Conservation (phyloP, 2,329 filamentous ascomycete species). For the Beauveria scarabaeidicola region DNA sequence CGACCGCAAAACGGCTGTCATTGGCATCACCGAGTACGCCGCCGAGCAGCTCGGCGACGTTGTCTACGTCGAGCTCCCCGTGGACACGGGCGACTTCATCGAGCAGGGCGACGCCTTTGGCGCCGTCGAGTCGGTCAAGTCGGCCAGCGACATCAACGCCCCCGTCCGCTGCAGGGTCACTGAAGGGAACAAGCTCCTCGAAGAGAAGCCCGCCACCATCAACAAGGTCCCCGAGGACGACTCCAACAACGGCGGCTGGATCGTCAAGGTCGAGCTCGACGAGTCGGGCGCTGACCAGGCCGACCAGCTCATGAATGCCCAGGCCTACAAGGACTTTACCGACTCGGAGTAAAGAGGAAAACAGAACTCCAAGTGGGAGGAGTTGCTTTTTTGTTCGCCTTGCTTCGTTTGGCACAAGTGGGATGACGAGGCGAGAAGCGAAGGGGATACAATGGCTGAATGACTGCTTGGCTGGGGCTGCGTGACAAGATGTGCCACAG, state of each 20-base stretch:
- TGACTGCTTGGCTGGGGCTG: background rate
- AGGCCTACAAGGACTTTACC: slow-evolving; percentile 71
- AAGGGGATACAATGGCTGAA: background rate
- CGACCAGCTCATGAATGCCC: slow-evolving; percentile 66
- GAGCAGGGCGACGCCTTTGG: slow-evolving; percentile 75
- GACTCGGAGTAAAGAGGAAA: slow-evolving; percentile 23
- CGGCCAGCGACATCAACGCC: slow-evolving; percentile 92
- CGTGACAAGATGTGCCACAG: background rate
- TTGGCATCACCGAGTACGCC: slow-evolving; percentile 86
- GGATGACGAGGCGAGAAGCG: background rate
- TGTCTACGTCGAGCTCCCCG: slow-evolving; percentile 91
- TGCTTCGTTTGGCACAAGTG: background rate
- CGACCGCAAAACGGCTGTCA: slow-evolving; percentile 70
- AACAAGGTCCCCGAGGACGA: slow-evolving; percentile 83
- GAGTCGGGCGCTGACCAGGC: slow-evolving; percentile 59
- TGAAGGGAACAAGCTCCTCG: slow-evolving; percentile 64
- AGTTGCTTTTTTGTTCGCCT: background rate
- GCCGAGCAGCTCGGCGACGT: slow-evolving; percentile 90
- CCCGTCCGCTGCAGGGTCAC: slow-evolving; percentile 72
- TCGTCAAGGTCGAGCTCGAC: slow-evolving; percentile 74
- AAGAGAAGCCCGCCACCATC: slow-evolving; percentile 78
- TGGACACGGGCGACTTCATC: slow-evolving; percentile 54
- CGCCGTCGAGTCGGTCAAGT: slow-evolving; percentile 97
- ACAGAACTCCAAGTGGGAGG: background rate
- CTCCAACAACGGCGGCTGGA: slow-evolving; percentile 73